Percentiles rank a stretch among this genome's conserved stretches.
Evolutionary conservation across 2,329 filamentous ascomycete genomes (phyloP).

Genomic region (Aspergillus sp.): DNA sequence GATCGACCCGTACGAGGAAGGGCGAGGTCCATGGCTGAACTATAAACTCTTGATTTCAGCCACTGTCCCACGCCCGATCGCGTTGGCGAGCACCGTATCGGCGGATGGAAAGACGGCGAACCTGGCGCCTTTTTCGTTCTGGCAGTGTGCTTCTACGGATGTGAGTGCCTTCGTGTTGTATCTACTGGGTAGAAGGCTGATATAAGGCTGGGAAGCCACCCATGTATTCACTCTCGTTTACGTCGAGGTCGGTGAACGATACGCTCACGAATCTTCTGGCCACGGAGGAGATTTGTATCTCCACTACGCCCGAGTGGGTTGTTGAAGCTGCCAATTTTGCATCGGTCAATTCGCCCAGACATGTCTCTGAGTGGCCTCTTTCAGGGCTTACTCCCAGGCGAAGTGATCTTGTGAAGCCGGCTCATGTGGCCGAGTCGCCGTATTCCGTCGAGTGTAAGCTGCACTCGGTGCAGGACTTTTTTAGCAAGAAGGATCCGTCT

Average conservation of each 20-base stretch:
- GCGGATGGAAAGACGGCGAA: slow-evolving; percentile 64
- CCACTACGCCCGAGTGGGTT: slow-evolving; percentile 79
- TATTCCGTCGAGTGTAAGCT: slow-evolving; percentile 79
- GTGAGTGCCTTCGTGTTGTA: slow-evolving; percentile 49
- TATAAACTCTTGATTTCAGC: slow-evolving; percentile 86
- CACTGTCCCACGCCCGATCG: slow-evolving; percentile 77
- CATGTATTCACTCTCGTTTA: slow-evolving; percentile 63
- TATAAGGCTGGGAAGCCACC: slow-evolving; percentile 62
- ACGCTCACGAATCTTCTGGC: slow-evolving; percentile 70
- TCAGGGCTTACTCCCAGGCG: slow-evolving; percentile 69
- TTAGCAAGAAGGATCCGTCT: slow-evolving; percentile 31
- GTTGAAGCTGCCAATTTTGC: slow-evolving; percentile 82
- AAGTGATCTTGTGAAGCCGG: slow-evolving; percentile 63
- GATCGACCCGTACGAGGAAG: slow-evolving; percentile 74
- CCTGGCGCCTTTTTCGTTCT: slow-evolving; percentile 69
- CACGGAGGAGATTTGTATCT: slow-evolving; percentile 74
- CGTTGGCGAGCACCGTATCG: slow-evolving; percentile 57
- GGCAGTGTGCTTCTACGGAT: background rate
- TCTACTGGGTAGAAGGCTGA: slow-evolving; percentile 67
- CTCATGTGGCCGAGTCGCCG: slow-evolving; percentile 76
- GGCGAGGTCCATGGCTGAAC: slow-evolving; percentile 67
- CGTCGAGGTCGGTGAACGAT: slow-evolving; percentile 67
- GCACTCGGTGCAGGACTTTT: slow-evolving; percentile 64
- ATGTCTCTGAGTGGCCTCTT: slow-evolving; percentile 75
- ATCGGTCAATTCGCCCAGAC: slow-evolving; percentile 72